Conservation (phyloP, 2,329 filamentous ascomycete species). For the Westerdykella aurantiaca region DNA sequence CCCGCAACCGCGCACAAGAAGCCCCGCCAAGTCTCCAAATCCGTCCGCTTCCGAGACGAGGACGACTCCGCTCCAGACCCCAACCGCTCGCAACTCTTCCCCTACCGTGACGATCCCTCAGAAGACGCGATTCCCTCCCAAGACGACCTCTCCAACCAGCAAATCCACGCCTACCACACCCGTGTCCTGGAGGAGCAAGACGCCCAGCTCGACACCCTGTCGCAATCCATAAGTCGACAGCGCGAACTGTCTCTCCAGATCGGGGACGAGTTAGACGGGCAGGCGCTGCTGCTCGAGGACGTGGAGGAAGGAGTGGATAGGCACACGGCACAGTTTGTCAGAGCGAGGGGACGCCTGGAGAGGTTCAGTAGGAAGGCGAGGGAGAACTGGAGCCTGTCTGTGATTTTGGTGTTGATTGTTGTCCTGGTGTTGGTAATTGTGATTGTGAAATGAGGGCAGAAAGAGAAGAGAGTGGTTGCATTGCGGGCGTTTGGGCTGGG, state of each 20-base stretch:
- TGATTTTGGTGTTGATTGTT: constrained; percentile 72
- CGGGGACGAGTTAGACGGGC: constrained; percentile 87
- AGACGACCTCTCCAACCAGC: constrained; percentile 64
- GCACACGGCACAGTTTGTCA: constrained; percentile 68
- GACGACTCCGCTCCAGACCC: constrained; percentile 39
- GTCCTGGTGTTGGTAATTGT: constrained; percentile 77
- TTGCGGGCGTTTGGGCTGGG: too few species aligned
- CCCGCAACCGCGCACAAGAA: constrained; percentile 26
- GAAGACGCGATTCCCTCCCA: constrained; percentile 46
- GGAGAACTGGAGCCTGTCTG: constrained; percentile 84
- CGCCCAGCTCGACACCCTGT: constrained; percentile 80
- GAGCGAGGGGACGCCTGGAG: constrained; percentile 67
- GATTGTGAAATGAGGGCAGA: constrained; percentile 41
- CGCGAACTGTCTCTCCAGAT: constrained; percentile 92
- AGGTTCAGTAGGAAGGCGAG: constrained; percentile 67
- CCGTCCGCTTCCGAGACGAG: constrained; percentile 76
- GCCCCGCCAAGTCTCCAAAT: constrained; percentile 51
- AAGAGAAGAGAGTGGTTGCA: too few species aligned
- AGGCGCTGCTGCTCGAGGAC: constrained; percentile 84
- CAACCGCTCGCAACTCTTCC: constrained; percentile 54
- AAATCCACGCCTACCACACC: constrained; percentile 80
- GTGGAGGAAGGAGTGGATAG: constrained; percentile 77
- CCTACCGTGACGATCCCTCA: constrained; percentile 67
- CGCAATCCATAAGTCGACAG: constrained; percentile 81
- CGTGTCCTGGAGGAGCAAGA: constrained; percentile 84